These are phyloP conservation scores for Xylaria polymorpha DNA, from an alignment of 2,329 filamentous ascomycete species.

Conservation along the genomic window DNA sequence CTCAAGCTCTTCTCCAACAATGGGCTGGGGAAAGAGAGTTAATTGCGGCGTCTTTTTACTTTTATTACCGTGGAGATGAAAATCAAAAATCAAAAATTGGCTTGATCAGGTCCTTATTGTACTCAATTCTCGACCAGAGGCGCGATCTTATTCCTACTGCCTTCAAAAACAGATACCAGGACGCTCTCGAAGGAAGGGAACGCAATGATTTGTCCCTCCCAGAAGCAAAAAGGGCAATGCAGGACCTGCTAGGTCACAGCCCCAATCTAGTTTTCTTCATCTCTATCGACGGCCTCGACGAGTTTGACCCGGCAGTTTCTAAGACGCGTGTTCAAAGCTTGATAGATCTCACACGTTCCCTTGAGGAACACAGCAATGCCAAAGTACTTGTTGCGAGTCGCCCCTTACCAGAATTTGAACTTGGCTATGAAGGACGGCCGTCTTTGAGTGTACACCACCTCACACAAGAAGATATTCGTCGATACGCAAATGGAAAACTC, in stretches of 20 bases:
- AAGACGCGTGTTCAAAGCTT: slow-evolving; percentile 33
- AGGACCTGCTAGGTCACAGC: slow-evolving; percentile 20
- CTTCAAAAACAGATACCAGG: slow-evolving; percentile 28
- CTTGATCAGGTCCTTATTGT: slow-evolving; percentile 38
- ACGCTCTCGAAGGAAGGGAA: slow-evolving; percentile 15
- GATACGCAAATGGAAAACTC: slow-evolving; percentile 36
- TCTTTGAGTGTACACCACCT: slow-evolving; percentile 39
- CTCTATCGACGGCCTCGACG: slow-evolving; percentile 43
- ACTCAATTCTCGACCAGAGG: slow-evolving; percentile 34
- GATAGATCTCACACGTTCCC: slow-evolving; percentile 30
- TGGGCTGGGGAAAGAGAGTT: slow-evolving; percentile 34
- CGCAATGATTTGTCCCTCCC: slow-evolving; percentile 19
- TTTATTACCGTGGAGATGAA: slow-evolving; percentile 38
- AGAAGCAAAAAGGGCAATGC: slow-evolving; percentile 36
- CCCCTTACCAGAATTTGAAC: slow-evolving; percentile 38
- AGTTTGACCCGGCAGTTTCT: slow-evolving; percentile 43
- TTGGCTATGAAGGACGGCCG: slow-evolving; percentile 28
- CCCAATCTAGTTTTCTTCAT: slow-evolving; percentile 39
- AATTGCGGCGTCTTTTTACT: slow-evolving; percentile 39
- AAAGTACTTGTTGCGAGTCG: slow-evolving; percentile 43
- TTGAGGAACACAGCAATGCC: slow-evolving; percentile 33
- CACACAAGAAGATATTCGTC: slow-evolving; percentile 38
- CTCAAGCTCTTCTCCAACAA: slow-evolving; percentile 32
- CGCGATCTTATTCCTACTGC: slow-evolving; percentile 36
- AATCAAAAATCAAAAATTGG: slow-evolving; percentile 43